phyloP scores from a whole-genome alignment of 2,329 filamentous ascomycete species.

The Aspergillus glaucus region DNA sequence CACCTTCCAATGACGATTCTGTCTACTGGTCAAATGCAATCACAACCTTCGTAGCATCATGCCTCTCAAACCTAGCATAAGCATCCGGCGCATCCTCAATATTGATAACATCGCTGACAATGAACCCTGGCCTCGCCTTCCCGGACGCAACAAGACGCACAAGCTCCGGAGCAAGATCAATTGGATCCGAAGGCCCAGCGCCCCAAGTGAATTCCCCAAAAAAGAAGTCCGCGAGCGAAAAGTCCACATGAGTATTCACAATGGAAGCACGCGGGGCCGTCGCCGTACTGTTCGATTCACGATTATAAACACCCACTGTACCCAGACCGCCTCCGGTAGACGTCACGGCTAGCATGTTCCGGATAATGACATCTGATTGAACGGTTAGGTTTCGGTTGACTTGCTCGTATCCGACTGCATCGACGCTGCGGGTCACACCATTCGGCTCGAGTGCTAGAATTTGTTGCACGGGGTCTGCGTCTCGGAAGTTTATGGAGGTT shows the following conservation, averaged over 20 bases:
- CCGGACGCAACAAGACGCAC: constrained; percentile 20
- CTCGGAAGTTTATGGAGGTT: constrained; percentile 54
- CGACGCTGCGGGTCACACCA: constrained; percentile 9
- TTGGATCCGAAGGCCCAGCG: constrained; percentile 6
- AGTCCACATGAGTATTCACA: constrained; percentile 5
- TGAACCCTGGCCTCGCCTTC: constrained; percentile 21
- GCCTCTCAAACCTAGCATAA: constrained; percentile 20
- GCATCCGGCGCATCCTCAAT: constrained; percentile 24
- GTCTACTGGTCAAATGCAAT: constrained; percentile 1
- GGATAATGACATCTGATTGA: constrained; percentile 5
- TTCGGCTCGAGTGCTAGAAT: constrained; percentile 19
- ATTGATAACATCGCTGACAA: constrained; percentile 18
- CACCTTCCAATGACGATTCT: too few relatives aligned
- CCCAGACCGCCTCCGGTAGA: constrained; percentile 16
- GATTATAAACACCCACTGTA: constrained; percentile 14
- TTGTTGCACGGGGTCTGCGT: constrained; percentile 43
- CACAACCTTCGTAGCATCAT: constrained; percentile 17
- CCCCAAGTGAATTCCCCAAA: constrained; percentile 9
- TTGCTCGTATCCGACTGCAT: constrained; percentile 10
- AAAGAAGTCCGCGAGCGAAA: constrained; percentile 15
- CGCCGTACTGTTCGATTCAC: constrained; percentile 6
- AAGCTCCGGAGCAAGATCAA: constrained; percentile 10
- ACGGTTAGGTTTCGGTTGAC: constrained; percentile 6
- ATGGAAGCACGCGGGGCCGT: constrained; percentile 8
- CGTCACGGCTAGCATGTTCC: constrained; percentile 9